A percentile compares a stretch with the other conserved stretches of the same genome.
phyloP scores from a whole-genome alignment of 805 yeast genomes.

The Yamadazyma sp. region DNA sequence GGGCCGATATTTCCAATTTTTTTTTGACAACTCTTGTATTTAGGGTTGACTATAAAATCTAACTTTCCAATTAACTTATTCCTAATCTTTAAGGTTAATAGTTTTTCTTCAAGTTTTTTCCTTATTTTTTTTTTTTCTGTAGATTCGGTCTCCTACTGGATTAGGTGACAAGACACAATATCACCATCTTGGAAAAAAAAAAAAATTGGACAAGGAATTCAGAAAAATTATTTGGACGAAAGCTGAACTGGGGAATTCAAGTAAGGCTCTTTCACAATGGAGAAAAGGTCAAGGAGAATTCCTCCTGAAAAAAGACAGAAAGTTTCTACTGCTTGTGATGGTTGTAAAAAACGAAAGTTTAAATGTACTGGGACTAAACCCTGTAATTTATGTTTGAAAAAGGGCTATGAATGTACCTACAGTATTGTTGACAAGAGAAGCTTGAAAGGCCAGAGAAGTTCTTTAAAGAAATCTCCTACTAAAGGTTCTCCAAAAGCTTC shows the following conservation, averaged over 20 bases:
- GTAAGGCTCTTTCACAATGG: background rate
- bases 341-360: constrained; percentile 20
- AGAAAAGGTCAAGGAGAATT: constrained; percentile 13
- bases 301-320: constrained; percentile 22
- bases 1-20: too few relatives aligned
- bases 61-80: too few relatives aligned
- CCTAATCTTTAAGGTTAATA: background rate
- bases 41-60: too few relatives aligned
- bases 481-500: too few relatives aligned
- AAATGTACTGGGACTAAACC: constrained; percentile 23
- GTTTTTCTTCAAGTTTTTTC: too few relatives aligned
- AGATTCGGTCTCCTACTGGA: too few relatives aligned
- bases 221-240: background rate
- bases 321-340: constrained; percentile 26
- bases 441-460: constrained; percentile 19
- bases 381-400: constrained; percentile 17
- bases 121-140: too few relatives aligned
- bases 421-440: constrained; percentile 22
- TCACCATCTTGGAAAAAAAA: too few relatives aligned
- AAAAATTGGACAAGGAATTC: background rate
- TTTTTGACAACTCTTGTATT: too few relatives aligned
- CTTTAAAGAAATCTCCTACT: too few relatives aligned
- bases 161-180: too few relatives aligned
- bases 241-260: background rate
- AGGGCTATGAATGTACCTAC: constrained; percentile 19